Evolutionary conservation across 2,329 filamentous ascomycete genomes (phyloP).

Genomic region (Plenodomus biglobosus): DNA sequence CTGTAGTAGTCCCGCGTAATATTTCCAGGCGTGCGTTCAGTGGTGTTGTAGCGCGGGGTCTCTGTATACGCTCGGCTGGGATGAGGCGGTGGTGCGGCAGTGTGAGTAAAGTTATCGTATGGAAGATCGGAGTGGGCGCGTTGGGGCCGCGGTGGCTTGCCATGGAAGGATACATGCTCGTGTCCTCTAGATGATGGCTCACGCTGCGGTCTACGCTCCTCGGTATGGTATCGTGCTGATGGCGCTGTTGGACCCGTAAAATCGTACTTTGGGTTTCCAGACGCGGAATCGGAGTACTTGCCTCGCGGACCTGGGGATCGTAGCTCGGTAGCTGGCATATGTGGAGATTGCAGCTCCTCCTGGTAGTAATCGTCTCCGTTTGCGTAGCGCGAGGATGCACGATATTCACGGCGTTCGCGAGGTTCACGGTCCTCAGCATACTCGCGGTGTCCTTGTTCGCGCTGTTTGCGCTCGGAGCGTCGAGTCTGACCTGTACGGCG

Average conservation of each 20-base stretch:
- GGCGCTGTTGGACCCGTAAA: background rate
- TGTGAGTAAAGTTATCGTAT: background rate
- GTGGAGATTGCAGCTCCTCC: no score
- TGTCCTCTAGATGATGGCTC: background rate
- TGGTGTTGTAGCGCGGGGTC: background rate
- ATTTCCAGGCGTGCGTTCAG: background rate
- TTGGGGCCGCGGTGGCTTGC: no score
- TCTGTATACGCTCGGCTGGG: background rate
- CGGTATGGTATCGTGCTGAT: background rate
- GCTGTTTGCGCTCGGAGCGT: no score
- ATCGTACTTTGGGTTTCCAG: background rate
- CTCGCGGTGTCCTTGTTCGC: no score
- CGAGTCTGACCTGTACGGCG: no score
- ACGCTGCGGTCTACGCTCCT: background rate
- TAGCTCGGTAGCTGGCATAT: no score
- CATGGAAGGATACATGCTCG: background rate
- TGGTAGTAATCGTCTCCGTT: no score
- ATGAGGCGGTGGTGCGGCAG: background rate
- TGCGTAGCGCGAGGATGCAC: no score
- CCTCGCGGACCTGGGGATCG: background rate
- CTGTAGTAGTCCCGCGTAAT: background rate
- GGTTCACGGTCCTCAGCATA: no score
- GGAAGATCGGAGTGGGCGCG: background rate
- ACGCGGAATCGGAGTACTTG: background rate
- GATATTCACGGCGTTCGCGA: no score